Evolutionary conservation across 1,284 basidiomycete species (phyloP).

Genomic region (Mycena citricolor): DNA sequence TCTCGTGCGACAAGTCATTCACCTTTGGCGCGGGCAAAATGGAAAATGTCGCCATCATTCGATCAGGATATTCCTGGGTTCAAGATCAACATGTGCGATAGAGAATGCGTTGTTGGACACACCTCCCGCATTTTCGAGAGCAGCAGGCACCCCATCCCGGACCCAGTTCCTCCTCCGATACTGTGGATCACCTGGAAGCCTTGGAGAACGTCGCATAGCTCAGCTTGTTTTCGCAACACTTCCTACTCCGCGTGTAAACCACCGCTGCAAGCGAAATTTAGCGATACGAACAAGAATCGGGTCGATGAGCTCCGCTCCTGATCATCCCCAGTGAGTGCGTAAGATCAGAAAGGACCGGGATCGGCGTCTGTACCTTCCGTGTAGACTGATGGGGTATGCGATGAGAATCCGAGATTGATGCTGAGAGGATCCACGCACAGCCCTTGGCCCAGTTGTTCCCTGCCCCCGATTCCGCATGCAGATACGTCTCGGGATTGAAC

Average conservation of each 20-base stretch:
- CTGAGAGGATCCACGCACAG: slow-evolving; percentile 49
- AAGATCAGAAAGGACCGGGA: not conserved
- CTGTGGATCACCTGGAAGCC: slow-evolving; percentile 95
- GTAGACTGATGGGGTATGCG: slow-evolving; percentile 57
- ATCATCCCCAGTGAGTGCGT: not conserved
- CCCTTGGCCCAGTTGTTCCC: slow-evolving; percentile 95
- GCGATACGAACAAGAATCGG: slow-evolving; percentile 60
- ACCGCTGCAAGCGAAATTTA: not conserved
- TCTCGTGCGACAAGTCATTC: no score
- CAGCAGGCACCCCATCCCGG: slow-evolving; percentile 82
- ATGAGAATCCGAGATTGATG: slow-evolving; percentile 11
- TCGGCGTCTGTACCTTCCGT: slow-evolving; percentile 64
- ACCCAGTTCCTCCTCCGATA: slow-evolving; percentile 91
- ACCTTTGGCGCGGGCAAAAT: slow-evolving; percentile 89
- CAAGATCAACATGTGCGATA: slow-evolving; percentile 19
- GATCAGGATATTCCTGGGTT: slow-evolving; percentile 83
- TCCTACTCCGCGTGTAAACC: slow-evolving; percentile 39
- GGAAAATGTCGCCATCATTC: slow-evolving; percentile 94
- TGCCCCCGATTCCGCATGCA: slow-evolving; percentile 74
- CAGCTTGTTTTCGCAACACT: slow-evolving; percentile 71
- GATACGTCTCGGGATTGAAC: slow-evolving; percentile 88
- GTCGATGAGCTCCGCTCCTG: slow-evolving; percentile 91
- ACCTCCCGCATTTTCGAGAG: slow-evolving; percentile 85
- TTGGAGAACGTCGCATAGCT: slow-evolving; percentile 85
- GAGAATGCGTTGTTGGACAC: slow-evolving; percentile 18